A percentile compares a stretch with the other conserved stretches of the same genome.
phyloP scores from a whole-genome alignment of 148 eudicot genomes.

The Pharnaceum exiguum region DNA sequence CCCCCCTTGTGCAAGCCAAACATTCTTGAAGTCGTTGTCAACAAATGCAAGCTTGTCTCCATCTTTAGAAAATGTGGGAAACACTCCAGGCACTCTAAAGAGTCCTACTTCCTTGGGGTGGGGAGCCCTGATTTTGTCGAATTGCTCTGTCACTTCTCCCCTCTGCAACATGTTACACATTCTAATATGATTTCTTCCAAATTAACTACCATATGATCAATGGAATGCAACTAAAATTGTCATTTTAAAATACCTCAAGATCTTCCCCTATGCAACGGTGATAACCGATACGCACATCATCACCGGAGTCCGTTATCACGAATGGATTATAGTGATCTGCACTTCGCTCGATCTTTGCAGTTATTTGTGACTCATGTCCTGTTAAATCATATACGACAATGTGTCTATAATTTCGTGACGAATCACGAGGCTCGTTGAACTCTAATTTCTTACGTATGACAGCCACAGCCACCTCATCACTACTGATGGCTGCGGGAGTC shows the following conservation, averaged over 20 bases:
- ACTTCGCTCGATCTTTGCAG: background rate
- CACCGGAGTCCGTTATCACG: background rate
- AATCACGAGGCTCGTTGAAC: background rate
- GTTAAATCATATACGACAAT: background rate
- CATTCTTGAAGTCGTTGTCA: slow-evolving; percentile 8
- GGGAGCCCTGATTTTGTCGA: background rate
- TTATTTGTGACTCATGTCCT: background rate
- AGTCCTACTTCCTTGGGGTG: background rate
- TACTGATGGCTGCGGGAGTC: slow-evolving; percentile 3
- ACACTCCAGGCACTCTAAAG: slow-evolving; percentile 14
- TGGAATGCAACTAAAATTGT: no score
- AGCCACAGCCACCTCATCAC: background rate
- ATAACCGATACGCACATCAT: slow-evolving; percentile 2
- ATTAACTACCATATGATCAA: background rate
- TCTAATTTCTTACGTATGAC: background rate
- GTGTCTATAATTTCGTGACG: background rate
- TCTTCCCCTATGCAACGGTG: background rate
- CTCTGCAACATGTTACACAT: slow-evolving; percentile 1
- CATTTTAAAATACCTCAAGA: background rate
- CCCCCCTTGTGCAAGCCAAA: background rate
- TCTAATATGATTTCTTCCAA: background rate
- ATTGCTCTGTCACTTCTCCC: background rate
- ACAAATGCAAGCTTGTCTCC: slow-evolving; percentile 17
- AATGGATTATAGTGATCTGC: slow-evolving; percentile 17
- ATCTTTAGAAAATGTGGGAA: slow-evolving; percentile 8